Evolutionary conservation across 2,329 filamentous ascomycete species (phyloP), one percentile per base, ranked within the genome.

Genomic region (Botrytis galanthina): DNA sequence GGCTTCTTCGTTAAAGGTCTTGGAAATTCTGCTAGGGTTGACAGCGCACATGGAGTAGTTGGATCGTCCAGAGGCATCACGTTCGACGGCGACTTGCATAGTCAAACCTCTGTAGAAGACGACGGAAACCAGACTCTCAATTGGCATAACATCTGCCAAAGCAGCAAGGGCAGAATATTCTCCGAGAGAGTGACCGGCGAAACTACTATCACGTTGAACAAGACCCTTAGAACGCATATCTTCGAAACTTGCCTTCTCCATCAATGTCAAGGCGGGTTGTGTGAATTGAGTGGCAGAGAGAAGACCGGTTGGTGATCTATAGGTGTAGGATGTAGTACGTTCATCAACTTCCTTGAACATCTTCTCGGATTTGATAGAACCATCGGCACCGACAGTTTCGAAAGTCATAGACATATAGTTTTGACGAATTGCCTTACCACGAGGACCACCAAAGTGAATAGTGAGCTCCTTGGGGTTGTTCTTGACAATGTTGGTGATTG

Each of bases 371-470:
- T 98, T 98, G 86, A 97, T 94, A 51, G 90, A 90, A 39, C 96
- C 96, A 82, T 99, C 96, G 2, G 93, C 86, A 74, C 92, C 92
- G 71, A 99, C 94, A n/a, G 95, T 97, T 86, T 99, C 96, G 84
- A 98, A 99, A 66, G 95, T 98, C 96, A 99, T 99, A 74, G 95
- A 91, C 92, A 98, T 98, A 87, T 99, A 99, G 85, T 99, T 99
- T 81, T 97, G 92, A 76, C 96, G 94, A 79, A 99, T 99, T 70
- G 94, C 94, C 86, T 98, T 99, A 81, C 96, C 96, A 74, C 94
- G 93, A 75, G 96, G 94, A 67, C 96, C 96, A 85, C 97, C 96
- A 81, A 99, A 99, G 86, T 99, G 93, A 77, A 99, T 93, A 8
- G 97, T 99, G 72, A 99, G 91, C 85, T 98, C 96, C 87, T 98